These are phyloP conservation scores for Backusella macrospora DNA, from an alignment of 192 early-diverging fungal genomes.

Conservation along the genomic window DNA sequence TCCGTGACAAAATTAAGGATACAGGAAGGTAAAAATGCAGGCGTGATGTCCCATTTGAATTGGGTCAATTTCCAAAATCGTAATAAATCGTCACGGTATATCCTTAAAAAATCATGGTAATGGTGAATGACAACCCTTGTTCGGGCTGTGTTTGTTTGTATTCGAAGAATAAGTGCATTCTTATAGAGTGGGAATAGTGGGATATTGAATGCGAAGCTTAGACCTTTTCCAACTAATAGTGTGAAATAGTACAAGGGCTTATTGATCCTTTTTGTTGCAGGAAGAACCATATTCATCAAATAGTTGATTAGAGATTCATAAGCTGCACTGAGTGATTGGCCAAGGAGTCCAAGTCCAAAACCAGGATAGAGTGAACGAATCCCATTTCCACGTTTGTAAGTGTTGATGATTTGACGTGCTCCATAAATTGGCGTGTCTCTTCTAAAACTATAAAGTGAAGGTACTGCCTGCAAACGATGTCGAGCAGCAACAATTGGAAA, in stretches of 20 bases:
- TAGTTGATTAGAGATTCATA: slow-evolving; percentile 29
- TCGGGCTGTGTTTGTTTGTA: slow-evolving; percentile 24
- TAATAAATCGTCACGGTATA: slow-evolving; percentile 27
- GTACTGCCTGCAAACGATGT: slow-evolving; percentile 34
- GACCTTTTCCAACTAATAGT: neutral
- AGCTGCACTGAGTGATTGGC: slow-evolving; percentile 29
- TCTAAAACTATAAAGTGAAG: slow-evolving; percentile 4
- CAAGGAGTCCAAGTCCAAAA: slow-evolving; percentile 37
- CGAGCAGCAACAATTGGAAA: slow-evolving; percentile 42
- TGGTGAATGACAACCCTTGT: slow-evolving; percentile 18
- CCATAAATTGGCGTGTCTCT: slow-evolving; percentile 26
- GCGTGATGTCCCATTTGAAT: slow-evolving; percentile 4
- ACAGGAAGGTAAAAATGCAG: slow-evolving; percentile 38
- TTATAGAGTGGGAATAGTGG: slow-evolving; percentile 38
- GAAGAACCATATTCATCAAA: neutral
- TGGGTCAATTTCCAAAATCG: neutral
- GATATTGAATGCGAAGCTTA: slow-evolving; percentile 25
- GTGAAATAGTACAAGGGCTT: neutral
- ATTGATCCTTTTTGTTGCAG: neutral
- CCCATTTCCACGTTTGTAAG: slow-evolving; percentile 18
- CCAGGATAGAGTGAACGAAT: slow-evolving; percentile 36
- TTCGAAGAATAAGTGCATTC: slow-evolving; percentile 34
- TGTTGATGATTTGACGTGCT: neutral
- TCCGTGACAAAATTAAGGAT: slow-evolving; percentile 30
- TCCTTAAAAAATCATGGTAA: slow-evolving; percentile 14